Evolutionary conservation across 768 basidiomycete species (phyloP), one percentile per base, ranked within the genome.

Genomic region (Suillus clintonianus): DNA sequence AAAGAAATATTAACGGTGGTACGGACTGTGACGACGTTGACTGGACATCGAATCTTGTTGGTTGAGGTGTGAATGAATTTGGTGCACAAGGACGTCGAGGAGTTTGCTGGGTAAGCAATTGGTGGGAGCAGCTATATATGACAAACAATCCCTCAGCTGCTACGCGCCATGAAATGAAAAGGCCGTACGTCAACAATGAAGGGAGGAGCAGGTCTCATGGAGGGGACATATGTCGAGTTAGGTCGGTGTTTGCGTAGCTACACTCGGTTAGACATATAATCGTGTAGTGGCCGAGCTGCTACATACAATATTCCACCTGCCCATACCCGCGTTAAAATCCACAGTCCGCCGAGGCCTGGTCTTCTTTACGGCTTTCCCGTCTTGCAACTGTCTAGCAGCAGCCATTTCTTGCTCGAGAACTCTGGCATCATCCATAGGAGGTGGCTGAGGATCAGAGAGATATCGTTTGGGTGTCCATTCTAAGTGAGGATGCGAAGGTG

Each of bases 31-130:
- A 98, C 97, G 37, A 95, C 91, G 69, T 99, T 96, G 51, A 99
- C 95, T 0, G 97, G 96, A 81, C 95, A 97, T 60, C 95, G 85
- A 66, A 99, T 94, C 77, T 99, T 99, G 82, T 99, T 99, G 47
- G 95, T 98, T 17, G 96, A 97, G 0, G 97, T 98, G 75, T 99
- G 97, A 11, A 98, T 90, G 69, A 97, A 99, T 74, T 97, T 96
- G 50, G 96, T 96, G 74, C 96, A 98, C 61, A 98, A 80, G 0
- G 97, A 98, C 0, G 94, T 97, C 6, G 96, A 94, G 5, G 91
- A 83, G 74, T 99, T 98, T 60, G 88, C 86, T 17, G 91, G 89
- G 76, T 98, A 98, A 34, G 95, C 96, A 75, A 90, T 89, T 1
- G 97, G 91, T 1, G 96, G 97, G 54, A 98, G 81, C n/a, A 99